Percentiles rank a stretch among this genome's conserved stretches.
Evolutionary conservation across 192 early-diverging fungal species (phyloP).

Genomic region (Cladochytrium replicatum): DNA sequence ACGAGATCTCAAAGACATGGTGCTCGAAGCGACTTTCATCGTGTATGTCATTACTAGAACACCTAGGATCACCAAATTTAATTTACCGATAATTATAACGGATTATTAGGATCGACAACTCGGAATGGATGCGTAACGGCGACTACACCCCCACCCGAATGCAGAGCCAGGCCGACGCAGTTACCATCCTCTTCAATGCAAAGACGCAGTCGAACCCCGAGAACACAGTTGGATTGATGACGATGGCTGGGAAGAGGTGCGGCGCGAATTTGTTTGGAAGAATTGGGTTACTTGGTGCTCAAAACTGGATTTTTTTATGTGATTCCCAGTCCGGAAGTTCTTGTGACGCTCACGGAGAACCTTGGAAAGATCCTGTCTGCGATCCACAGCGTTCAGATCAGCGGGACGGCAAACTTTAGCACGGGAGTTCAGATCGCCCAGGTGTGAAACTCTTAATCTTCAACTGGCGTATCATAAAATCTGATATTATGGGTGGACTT

Average conservation of each 20-base stretch:
- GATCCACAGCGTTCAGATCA: slow-evolving; percentile 65
- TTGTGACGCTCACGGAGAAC: slow-evolving; percentile 83
- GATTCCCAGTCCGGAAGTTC: slow-evolving; percentile 68
- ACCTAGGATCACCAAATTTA: no score
- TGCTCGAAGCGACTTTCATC: slow-evolving; percentile 85
- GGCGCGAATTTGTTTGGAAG: neutral
- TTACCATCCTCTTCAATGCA: slow-evolving; percentile 79
- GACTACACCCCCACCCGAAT: slow-evolving; percentile 91
- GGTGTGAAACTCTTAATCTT: slow-evolving; percentile 29
- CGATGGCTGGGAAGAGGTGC: slow-evolving; percentile 85
- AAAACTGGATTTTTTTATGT: no score
- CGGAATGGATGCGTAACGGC: slow-evolving; percentile 98
- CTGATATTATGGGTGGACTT: no score
- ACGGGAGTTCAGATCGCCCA: slow-evolving; percentile 94
- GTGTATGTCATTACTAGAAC: no score
- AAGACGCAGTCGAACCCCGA: slow-evolving; percentile 91
- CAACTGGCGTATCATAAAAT: no score
- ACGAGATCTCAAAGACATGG: no score
- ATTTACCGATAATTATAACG: no score
- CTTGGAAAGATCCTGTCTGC: slow-evolving; percentile 84
- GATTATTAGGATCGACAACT: slow-evolving; percentile 67
- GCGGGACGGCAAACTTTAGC: slow-evolving; percentile 64
- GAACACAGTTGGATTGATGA: slow-evolving; percentile 90
- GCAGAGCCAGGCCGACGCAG: slow-evolving; percentile 89
- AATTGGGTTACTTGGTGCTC: no score